These are phyloP conservation scores for Naumovozyma castellii DNA, from an alignment of 805 yeast genomes.

Conservation along the genomic window DNA sequence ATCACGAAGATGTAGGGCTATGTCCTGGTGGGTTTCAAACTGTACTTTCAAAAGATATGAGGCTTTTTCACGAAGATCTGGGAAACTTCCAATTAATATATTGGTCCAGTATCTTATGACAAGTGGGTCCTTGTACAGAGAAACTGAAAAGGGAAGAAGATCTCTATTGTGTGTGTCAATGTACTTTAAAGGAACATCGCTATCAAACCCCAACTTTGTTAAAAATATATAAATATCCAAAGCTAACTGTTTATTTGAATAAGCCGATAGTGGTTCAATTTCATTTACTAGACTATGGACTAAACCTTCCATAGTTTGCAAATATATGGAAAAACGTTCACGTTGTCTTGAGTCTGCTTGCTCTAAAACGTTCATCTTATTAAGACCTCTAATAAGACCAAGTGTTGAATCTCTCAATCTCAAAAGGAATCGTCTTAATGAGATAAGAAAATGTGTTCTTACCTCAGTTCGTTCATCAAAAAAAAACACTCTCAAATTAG, in stretches of 20 bases:
- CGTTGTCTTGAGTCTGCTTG: too few species aligned
- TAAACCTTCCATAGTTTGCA: constrained; percentile 34
- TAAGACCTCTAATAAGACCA: constrained; percentile 43
- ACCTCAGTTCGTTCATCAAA: constrained; percentile 60
- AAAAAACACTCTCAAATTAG: constrained; percentile 41
- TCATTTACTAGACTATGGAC: constrained; percentile 31
- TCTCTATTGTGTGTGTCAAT: constrained; percentile 37
- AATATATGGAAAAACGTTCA: too few species aligned
- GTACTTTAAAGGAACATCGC: constrained; percentile 29
- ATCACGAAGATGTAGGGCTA: not conserved
- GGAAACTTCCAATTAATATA: constrained; percentile 32
- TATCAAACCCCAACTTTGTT: constrained; percentile 49
- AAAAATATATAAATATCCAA: constrained; percentile 39
- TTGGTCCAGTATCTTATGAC: not conserved
- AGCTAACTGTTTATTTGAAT: constrained; percentile 43
- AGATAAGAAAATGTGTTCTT: constrained; percentile 55
- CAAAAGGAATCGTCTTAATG: constrained; percentile 50
- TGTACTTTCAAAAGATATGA: constrained; percentile 15
- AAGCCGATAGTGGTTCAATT: constrained; percentile 48
- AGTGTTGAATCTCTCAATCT: constrained; percentile 64
- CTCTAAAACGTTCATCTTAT: too few species aligned
- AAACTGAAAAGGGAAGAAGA: not conserved
- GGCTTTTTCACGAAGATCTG: constrained; percentile 58
- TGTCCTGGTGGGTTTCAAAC: not conserved
- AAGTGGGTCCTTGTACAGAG: not conserved